phyloP scores from a whole-genome alignment of 495 filamentous ascomycete genomes.

The Coniosporium apollinis region DNA sequence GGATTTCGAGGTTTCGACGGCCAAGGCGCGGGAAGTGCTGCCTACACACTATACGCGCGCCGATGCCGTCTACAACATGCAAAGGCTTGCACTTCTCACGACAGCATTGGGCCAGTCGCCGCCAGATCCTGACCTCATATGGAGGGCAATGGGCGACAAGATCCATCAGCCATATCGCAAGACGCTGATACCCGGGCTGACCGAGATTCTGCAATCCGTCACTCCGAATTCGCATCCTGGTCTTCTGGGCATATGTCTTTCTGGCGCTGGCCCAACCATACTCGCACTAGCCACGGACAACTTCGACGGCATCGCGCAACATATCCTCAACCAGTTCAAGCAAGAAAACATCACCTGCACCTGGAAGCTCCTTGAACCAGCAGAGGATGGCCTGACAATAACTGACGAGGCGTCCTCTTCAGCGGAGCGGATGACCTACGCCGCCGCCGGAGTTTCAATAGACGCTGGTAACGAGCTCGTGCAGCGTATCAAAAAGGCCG shows the following conservation, averaged over 20 bases:
- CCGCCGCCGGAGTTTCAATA: constrained; percentile 82
- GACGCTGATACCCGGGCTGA: constrained; percentile 73
- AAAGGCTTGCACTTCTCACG: constrained; percentile 75
- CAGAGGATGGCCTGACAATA: constrained; percentile 64
- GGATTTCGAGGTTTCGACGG: constrained; percentile 81
- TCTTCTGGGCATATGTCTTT: constrained; percentile 79
- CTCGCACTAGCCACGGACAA: constrained; percentile 76
- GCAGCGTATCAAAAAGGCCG: constrained; percentile 68
- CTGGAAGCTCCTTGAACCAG: constrained; percentile 79
- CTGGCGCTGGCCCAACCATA: constrained; percentile 87
- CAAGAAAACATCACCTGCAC: constrained; percentile 57
- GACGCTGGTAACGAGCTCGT: constrained; percentile 84
- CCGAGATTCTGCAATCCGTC: constrained; percentile 75
- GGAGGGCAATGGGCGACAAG: constrained; percentile 93
- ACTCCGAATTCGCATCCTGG: constrained; percentile 72
- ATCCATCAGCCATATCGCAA: constrained; percentile 90
- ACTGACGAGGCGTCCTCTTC: constrained; percentile 10
- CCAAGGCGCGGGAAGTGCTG: constrained; percentile 67
- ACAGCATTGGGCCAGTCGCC: constrained; percentile 72
- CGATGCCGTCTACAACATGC: constrained; percentile 87
- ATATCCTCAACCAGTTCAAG: constrained; percentile 52
- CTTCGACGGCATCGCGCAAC: constrained; percentile 67
- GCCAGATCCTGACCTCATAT: constrained; percentile 84
- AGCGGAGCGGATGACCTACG: constrained; percentile 61
- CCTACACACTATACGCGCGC: constrained; percentile 56